Conservation (phyloP, 352 stramenopile species). For the Blastocystis sp. region DNA sequence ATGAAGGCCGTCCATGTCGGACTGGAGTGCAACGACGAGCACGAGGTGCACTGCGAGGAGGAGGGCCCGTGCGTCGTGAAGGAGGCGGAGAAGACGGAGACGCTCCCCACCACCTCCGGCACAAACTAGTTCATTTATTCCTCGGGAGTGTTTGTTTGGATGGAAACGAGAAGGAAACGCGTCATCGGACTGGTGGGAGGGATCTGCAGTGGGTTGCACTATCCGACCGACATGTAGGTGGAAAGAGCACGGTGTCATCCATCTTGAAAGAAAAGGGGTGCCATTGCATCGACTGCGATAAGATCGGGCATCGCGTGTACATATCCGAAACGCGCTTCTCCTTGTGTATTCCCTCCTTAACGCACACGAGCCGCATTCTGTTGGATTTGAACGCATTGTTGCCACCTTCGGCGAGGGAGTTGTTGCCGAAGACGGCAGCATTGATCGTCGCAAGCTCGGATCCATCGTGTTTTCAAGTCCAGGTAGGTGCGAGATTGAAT, state of each 20-base stretch:
- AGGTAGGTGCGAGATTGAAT: background rate
- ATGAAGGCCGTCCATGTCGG: constrained; percentile 47
- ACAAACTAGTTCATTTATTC: too few species aligned
- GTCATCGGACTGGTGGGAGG: constrained; percentile 35
- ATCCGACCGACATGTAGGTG: background rate
- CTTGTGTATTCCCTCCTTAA: background rate
- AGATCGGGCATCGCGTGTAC: constrained; percentile 35
- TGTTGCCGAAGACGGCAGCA: constrained; percentile 5
- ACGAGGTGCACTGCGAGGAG: constrained; percentile 27
- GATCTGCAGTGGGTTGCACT: background rate
- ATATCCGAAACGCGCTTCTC: background rate
- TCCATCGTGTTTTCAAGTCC: constrained; percentile 29
- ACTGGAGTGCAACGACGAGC: constrained; percentile 31
- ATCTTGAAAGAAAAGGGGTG: background rate
- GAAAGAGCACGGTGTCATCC: constrained; percentile 3
- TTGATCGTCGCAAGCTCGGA: background rate
- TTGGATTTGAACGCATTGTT: background rate
- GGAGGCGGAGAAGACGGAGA: too few species aligned
- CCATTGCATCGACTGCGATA: constrained; percentile 10
- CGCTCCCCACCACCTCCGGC: too few species aligned
- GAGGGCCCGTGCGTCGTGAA: constrained; percentile 13
- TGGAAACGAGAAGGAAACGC: background rate
- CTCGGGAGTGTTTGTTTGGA: too few species aligned
- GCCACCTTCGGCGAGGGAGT: constrained; percentile 14
- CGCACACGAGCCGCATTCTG: constrained; percentile 10